Conservation (phyloP, 768 basidiomycete genomes). For the Plicaturopsis crispa region DNA sequence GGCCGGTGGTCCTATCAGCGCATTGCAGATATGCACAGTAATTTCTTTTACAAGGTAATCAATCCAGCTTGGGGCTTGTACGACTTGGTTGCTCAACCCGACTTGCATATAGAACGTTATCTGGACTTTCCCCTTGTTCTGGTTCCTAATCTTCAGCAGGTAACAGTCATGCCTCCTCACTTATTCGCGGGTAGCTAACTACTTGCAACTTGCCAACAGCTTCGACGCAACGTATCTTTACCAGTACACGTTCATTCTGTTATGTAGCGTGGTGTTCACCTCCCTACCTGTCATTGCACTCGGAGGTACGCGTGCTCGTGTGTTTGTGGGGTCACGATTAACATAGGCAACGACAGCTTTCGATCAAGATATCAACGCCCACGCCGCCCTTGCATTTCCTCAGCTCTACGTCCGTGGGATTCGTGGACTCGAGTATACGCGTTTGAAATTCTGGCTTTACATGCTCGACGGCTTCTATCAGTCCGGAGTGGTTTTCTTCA, state of each 20-base stretch:
- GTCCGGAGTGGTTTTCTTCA: slow-evolving; percentile 78
- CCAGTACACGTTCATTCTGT: slow-evolving; percentile 87
- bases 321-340: not conserved
- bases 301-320: slow-evolving; percentile 51
- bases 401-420: slow-evolving; percentile 96
- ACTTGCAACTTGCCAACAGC: slow-evolving; percentile 29
- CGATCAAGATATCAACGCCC: slow-evolving; percentile 91
- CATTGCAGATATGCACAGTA: slow-evolving; percentile 92
- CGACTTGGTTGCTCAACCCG: slow-evolving; percentile 5
- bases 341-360: slow-evolving; percentile 47
- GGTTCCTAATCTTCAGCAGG: slow-evolving; percentile 88
- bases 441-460: slow-evolving; percentile 87
- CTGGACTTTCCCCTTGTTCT: slow-evolving; percentile 92
- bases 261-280: slow-evolving; percentile 91
- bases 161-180: slow-evolving; percentile 22
- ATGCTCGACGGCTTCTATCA: slow-evolving; percentile 95
- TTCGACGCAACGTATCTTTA: slow-evolving; percentile 95
- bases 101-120: slow-evolving; percentile 61
- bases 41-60: slow-evolving; percentile 95
- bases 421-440: slow-evolving; percentile 87
- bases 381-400: slow-evolving; percentile 86
- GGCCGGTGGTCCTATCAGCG: slow-evolving; percentile 97
- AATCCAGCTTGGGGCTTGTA: not conserved
- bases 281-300: slow-evolving; percentile 87
- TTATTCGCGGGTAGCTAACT: not conserved